These are phyloP conservation scores for Ogataea methylovora DNA, from an alignment of 805 yeast species.

Conservation along the genomic window DNA sequence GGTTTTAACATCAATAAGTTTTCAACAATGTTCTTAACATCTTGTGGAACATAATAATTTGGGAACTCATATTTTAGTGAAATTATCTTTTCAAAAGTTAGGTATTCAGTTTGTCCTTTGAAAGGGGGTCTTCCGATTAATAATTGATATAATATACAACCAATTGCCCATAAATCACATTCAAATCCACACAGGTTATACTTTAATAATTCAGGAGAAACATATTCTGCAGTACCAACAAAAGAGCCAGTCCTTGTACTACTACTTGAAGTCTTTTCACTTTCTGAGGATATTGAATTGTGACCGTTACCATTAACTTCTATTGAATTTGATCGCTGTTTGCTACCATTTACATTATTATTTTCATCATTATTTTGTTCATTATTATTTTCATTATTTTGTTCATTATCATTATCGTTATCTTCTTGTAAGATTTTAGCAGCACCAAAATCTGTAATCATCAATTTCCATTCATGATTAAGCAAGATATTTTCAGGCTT, in stretches of 20 bases:
- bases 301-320: neutral
- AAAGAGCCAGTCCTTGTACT: constrained; percentile 57
- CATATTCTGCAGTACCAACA: constrained; percentile 97
- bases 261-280: constrained; percentile 19
- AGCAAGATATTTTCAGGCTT: constrained; percentile 91
- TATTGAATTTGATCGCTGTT: constrained; percentile 1
- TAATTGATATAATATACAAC: constrained; percentile 81
- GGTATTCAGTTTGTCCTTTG: constrained; percentile 77
- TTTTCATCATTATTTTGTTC: constrained; percentile 4
- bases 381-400: constrained; percentile 22
- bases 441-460: constrained; percentile 98
- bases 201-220: constrained; percentile 81
- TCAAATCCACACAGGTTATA: constrained; percentile 76
- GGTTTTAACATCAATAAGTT: constrained; percentile 70
- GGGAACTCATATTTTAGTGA: constrained; percentile 68
- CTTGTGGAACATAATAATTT: constrained; percentile 51
- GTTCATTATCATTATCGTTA: constrained; percentile 16
- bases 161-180: constrained; percentile 91
- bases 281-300: neutral
- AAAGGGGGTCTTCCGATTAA: constrained; percentile 84
- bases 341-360: constrained; percentile 5
- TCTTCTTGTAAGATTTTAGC: constrained; percentile 65
- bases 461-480: constrained; percentile 77
- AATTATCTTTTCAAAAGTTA: constrained; percentile 84
- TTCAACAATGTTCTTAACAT: constrained; percentile 58